A percentile compares a stretch with the other conserved stretches of the same genome.
Conservation (phyloP, 1,284 basidiomycete species). For the Pulchroboletus neoregius region DNA sequence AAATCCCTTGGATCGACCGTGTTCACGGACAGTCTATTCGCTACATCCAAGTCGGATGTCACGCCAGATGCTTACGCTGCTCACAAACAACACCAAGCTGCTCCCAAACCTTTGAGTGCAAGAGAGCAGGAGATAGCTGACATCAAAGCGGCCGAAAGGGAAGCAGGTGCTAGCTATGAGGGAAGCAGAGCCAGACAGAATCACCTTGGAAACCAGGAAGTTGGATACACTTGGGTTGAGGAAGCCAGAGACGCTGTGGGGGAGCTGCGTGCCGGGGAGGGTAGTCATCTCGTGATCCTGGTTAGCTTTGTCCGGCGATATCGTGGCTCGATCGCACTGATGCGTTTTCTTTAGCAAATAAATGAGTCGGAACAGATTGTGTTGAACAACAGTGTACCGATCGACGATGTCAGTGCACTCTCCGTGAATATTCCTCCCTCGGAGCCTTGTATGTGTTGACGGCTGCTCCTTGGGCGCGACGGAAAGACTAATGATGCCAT, state of each 20-base stretch:
- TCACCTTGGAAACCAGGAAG: constrained; percentile 49
- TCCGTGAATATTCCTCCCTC: constrained; percentile 47
- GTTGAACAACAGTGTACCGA: constrained; percentile 34
- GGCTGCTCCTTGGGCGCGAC: constrained; percentile 6
- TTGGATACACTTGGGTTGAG: constrained; percentile 61
- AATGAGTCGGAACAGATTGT: constrained; percentile 58
- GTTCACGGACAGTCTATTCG: constrained; percentile 79
- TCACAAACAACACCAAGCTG: constrained; percentile 68
- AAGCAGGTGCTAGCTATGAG: constrained; percentile 48
- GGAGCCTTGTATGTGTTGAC: constrained; percentile 44
- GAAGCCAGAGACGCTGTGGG: constrained; percentile 63
- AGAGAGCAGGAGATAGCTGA: constrained; percentile 79
- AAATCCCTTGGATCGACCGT: constrained; percentile 73
- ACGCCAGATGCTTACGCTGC: constrained; percentile 66
- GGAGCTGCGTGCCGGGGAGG: constrained; percentile 48
- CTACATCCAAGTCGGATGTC: constrained; percentile 69
- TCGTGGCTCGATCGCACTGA: neutral
- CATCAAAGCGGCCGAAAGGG: constrained; percentile 67
- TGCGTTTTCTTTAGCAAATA: constrained; percentile 45
- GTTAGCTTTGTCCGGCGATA: constrained; percentile 37
- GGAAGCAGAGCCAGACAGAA: constrained; percentile 53
- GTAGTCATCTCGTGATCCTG: constrained; percentile 55
- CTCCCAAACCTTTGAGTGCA: constrained; percentile 76
- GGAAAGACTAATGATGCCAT: constrained; percentile 11
- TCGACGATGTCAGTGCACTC: constrained; percentile 43